These are phyloP conservation scores for Rhypophila decipiens DNA, from an alignment of 495 filamentous ascomycete species.

Conservation along the genomic window DNA sequence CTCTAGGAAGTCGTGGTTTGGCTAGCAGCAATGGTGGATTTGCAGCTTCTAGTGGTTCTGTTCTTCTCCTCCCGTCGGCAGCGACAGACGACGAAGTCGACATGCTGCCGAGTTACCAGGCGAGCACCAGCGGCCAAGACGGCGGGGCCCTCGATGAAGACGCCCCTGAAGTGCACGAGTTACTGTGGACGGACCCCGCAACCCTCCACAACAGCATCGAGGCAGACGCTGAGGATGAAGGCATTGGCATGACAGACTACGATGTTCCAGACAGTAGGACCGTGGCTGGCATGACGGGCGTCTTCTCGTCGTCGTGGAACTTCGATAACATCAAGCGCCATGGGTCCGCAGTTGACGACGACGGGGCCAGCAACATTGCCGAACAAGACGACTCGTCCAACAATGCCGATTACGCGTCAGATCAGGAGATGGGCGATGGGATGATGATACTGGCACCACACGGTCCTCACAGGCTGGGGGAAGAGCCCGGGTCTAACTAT, in stretches of 20 bases:
- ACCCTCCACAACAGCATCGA: constrained; percentile 33
- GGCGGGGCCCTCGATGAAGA: constrained; percentile 8
- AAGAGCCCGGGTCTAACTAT: constrained; percentile 7
- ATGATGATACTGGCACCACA: not conserved
- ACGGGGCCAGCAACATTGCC: constrained; percentile 35
- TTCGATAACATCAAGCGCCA: constrained; percentile 25
- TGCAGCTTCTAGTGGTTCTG: not conserved
- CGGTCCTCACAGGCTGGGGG: too few species aligned
- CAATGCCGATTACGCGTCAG: constrained; percentile 8
- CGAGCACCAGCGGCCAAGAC: not conserved
- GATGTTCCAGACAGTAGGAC: constrained; percentile 4
- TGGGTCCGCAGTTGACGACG: constrained; percentile 3
- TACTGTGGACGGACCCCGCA: constrained; percentile 11
- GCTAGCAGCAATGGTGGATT: constrained; percentile 14
- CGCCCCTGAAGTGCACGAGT: constrained; percentile 5
- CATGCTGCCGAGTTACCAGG: constrained; percentile 16
- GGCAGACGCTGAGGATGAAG: constrained; percentile 34
- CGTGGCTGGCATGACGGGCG: constrained; percentile 25
- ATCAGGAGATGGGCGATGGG: not conserved
- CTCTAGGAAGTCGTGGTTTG: constrained; percentile 56
- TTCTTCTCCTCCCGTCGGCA: not conserved
- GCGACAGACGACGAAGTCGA: constrained; percentile 4
- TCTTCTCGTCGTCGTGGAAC: constrained; percentile 25
- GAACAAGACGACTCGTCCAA: constrained; percentile 24
- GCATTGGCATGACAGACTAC: constrained; percentile 17